These are phyloP conservation scores for Larix sibirica DNA, from an alignment of 83 land plant species.

Conservation along the genomic window DNA sequence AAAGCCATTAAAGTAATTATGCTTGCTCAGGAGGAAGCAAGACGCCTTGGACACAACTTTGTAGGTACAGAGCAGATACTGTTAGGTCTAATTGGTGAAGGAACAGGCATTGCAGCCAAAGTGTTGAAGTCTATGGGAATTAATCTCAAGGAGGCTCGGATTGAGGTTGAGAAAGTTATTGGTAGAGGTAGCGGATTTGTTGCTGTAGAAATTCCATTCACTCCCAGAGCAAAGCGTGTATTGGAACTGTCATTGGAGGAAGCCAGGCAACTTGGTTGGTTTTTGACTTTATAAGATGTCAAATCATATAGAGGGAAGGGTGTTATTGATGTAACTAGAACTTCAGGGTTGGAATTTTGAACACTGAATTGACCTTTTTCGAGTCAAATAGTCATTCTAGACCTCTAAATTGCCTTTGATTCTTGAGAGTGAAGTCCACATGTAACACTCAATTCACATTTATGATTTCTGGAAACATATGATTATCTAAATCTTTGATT, in stretches of 20 bases:
- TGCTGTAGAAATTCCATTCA: constrained; percentile 95
- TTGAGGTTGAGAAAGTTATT: constrained; percentile 91
- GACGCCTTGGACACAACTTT: constrained; percentile 87
- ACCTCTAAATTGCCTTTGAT: neutral
- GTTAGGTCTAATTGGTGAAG: constrained; percentile 92
- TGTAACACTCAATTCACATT: too few relatives aligned
- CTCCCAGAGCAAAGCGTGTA: constrained; percentile 91
- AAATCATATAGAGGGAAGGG: too few relatives aligned
- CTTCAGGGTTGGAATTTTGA: too few relatives aligned
- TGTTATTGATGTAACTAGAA: too few relatives aligned
- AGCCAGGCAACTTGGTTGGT: constrained; percentile 84
- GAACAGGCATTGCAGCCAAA: constrained; percentile 95
- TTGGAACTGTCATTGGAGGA: constrained; percentile 87
- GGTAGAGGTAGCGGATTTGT: constrained; percentile 92
- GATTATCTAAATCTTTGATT: neutral
- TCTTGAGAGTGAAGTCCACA: constrained; percentile 63
- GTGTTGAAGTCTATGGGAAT: constrained; percentile 91
- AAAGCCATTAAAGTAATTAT: constrained; percentile 95
- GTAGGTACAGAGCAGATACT: constrained; percentile 92
- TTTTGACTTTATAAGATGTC: neutral
- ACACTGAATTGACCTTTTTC: too few relatives aligned
- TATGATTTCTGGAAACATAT: too few relatives aligned
- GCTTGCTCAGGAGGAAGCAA: constrained; percentile 93
- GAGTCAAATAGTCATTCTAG: too few relatives aligned
- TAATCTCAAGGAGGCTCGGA: constrained; percentile 83